Percentiles rank a stretch among this genome's conserved stretches.
Evolutionary conservation across 257 asterid species (phyloP).

Genomic region (Solanum lycopersicoides): DNA sequence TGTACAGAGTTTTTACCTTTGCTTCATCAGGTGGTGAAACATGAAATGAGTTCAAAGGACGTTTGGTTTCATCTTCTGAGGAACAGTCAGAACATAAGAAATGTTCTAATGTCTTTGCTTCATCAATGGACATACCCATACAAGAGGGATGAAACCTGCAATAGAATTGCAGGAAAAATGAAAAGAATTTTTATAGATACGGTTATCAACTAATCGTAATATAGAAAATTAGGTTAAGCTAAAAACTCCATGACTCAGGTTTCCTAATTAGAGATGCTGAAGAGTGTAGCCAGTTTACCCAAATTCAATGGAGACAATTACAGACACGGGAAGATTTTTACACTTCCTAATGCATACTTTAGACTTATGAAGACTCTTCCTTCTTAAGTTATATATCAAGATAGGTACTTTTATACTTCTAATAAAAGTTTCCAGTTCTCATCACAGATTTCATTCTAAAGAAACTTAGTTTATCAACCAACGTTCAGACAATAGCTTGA

Average conservation of each 20-base stretch:
- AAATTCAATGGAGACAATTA: not conserved
- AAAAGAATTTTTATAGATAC: not conserved
- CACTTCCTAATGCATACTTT: not conserved
- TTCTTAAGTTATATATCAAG: not conserved
- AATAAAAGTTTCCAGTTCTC: not conserved
- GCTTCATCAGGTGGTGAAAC: constrained; percentile 44
- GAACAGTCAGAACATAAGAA: constrained; percentile 79
- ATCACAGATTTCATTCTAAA: not conserved
- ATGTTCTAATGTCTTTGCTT: constrained; percentile 71
- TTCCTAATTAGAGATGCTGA: not conserved
- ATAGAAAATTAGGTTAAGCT: not conserved
- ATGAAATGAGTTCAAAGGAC: constrained; percentile 60
- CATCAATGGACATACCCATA: constrained; percentile 82
- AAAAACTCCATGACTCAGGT: not conserved
- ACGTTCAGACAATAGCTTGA: not conserved
- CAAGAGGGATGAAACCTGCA: constrained; percentile 87
- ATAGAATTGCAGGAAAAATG: not conserved
- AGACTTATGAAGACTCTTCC: not conserved
- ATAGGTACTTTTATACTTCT: not conserved
- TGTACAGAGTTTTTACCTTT: constrained; percentile 20
- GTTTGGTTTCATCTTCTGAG: constrained; percentile 62
- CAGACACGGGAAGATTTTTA: not conserved
- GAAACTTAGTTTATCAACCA: not conserved
- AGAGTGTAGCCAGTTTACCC: not conserved
- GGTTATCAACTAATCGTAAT: not conserved